Percentiles rank a stretch among this genome's conserved stretches.
Conservation (phyloP, 208 protist genomes). For the Acanthamoeba lenticulata region DNA sequence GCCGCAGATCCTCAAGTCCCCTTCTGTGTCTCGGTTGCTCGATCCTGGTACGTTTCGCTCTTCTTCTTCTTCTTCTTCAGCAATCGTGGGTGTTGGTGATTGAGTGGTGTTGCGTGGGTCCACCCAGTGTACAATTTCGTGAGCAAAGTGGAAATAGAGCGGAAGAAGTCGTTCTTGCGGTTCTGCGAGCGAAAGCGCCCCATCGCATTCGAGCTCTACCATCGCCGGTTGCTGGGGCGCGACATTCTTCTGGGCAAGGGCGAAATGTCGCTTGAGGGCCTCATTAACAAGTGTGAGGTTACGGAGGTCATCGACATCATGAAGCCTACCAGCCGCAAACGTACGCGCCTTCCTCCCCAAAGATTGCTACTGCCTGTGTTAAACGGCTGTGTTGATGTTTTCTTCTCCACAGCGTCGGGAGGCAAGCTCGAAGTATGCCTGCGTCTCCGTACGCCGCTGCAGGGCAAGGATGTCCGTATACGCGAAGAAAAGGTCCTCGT, state of each 20-base stretch:
- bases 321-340: not conserved
- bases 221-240: not conserved
- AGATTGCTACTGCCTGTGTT: not conserved
- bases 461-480: not conserved
- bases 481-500: slow-evolving; percentile 19
- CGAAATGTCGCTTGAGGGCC: slow-evolving; percentile 1
- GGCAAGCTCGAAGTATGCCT: slow-evolving; percentile 49
- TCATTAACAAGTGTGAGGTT: slow-evolving; percentile 21
- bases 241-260: not conserved
- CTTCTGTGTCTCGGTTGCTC: not conserved
- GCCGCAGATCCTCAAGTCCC: not conserved
- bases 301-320: not conserved
- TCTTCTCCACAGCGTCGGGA: not conserved
- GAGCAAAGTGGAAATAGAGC: slow-evolving; percentile 2
- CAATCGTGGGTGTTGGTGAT: not conserved
- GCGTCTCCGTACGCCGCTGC: slow-evolving; percentile 4
- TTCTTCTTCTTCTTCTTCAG: not conserved
- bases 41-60: not conserved
- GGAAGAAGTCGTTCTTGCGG: slow-evolving; percentile 47
- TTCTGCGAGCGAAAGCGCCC: slow-evolving; percentile 47
- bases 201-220: slow-evolving; percentile 14
- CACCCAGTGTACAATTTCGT: slow-evolving; percentile 9
- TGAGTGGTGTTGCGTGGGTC: not conserved
- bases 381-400: not conserved
- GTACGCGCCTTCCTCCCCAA: not conserved